Conservation (phyloP, 352 stramenopile genomes). For the Pythium rishiriense region DNA sequence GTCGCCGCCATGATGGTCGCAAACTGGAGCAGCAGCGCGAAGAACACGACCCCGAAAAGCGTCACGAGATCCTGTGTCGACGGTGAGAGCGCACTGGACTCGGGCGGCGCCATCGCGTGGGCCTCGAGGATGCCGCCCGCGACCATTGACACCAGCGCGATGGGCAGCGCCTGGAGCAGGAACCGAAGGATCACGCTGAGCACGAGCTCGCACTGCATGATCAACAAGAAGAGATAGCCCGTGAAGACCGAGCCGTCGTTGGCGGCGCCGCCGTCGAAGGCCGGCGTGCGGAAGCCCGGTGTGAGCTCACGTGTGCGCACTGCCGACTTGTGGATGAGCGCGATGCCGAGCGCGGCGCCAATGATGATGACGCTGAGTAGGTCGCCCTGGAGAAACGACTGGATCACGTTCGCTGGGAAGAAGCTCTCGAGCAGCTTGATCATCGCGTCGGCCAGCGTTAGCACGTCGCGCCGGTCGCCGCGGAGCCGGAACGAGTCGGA, state of each 20-base stretch:
- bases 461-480: not conserved
- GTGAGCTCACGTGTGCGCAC: slow-evolving; percentile 22
- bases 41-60: slow-evolving; percentile 44
- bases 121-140: slow-evolving; percentile 39
- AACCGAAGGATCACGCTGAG: slow-evolving; percentile 40
- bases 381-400: slow-evolving; percentile 24
- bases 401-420: slow-evolving; percentile 21
- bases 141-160: slow-evolving; percentile 49
- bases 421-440: slow-evolving; percentile 20
- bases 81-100: slow-evolving; percentile 8
- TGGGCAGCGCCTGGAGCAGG: slow-evolving; percentile 39
- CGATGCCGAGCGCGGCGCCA: slow-evolving; percentile 24
- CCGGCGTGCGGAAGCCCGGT: slow-evolving; percentile 24
- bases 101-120: not conserved
- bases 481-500: slow-evolving; percentile 31
- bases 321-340: slow-evolving; percentile 25
- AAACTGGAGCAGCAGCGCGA: slow-evolving; percentile 46
- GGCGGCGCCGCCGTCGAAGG: slow-evolving; percentile 9
- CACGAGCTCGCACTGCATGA: slow-evolving; percentile 44
- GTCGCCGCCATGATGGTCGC: slow-evolving; percentile 39
- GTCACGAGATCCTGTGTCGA: slow-evolving; percentile 38
- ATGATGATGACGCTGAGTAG: slow-evolving; percentile 26
- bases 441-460: slow-evolving; percentile 10
- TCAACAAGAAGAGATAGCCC: slow-evolving; percentile 48
- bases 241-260: slow-evolving; percentile 17